Base-by-base conservation (phyloP, 2,329 filamentous ascomycete genomes). In the Pseudogymnoascus sp. region DNA sequence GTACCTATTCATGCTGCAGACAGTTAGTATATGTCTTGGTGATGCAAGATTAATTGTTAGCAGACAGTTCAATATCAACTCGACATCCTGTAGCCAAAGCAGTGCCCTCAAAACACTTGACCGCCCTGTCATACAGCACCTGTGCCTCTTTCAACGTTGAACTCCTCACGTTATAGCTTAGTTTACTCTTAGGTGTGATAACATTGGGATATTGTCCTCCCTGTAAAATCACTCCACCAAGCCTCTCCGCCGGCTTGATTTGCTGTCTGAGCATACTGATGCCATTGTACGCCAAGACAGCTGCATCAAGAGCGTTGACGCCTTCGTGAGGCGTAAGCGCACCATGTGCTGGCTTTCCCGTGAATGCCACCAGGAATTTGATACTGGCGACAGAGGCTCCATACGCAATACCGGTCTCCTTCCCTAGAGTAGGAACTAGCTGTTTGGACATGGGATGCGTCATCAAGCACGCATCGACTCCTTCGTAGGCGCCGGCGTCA, bases 321-420 rank as follows among this genome's bases (percentile, higher is more conserved):
- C 75, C 75, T 8, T 71, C 67, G 73, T 73, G 76, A 1, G 75
- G 75, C 42, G 67, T 68, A 10, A 69, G 71, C n/a, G 72, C 75
- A 12, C 75, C 74, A 62, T 76, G 75, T 12, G 75, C 72, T 5
- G 68, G 62, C 58, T 68, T 68, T 4, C 72, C 72, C 13, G 61
- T 61, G 61, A 70, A 72, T 35, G 60, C 63, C 6, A 65, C 64
- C 18, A 63, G 52, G 9, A 69, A 66, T 25, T 66, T 67, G 5
- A 33, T 31, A 13, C 29, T 60, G 15, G 63, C 63, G 27, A 48
- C 58, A 10, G 58, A 45, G 13, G 61, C 25, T 21, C 37, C 33
- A 29, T 63, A 63, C 2, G 80, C 76, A 1, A 80, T 83, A 3
- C 77, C 74, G 63, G 81, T 78, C 33, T 74, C 64, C 12, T 42